These are phyloP conservation scores for Aureobasidium sp. DNA, from an alignment of 2,329 filamentous ascomycete genomes.

Conservation along the genomic window DNA sequence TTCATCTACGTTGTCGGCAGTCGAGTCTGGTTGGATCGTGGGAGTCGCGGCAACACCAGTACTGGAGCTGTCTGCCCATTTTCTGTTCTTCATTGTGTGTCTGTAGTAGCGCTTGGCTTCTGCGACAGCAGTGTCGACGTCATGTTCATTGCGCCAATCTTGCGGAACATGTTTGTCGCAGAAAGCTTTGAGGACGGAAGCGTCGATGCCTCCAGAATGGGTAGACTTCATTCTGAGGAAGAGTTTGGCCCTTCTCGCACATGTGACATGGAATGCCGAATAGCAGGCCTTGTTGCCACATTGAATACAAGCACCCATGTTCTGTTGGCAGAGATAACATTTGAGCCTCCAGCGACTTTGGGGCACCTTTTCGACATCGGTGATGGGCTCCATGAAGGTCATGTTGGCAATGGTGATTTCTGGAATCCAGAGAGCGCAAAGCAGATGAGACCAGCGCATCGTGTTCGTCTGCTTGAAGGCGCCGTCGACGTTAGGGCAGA, in stretches of 20 bases:
- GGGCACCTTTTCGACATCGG: constrained; percentile 95
- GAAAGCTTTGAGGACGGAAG: constrained; percentile 82
- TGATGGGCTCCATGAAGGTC: constrained; percentile 96
- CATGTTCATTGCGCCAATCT: constrained; percentile 82
- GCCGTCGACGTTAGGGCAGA: constrained; percentile 94
- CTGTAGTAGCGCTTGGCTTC: constrained; percentile 87
- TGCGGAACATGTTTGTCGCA: constrained; percentile 90
- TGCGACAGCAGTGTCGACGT: constrained; percentile 70
- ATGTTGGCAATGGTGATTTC: constrained; percentile 93
- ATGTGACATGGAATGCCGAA: constrained; percentile 94
- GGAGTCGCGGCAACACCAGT: constrained; percentile 71
- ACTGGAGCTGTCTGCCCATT: constrained; percentile 87
- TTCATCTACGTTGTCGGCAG: constrained; percentile 39
- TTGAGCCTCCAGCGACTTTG: constrained; percentile 87
- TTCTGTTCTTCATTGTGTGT: constrained; percentile 76
- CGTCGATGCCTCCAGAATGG: constrained; percentile 71
- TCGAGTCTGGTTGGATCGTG: constrained; percentile 42
- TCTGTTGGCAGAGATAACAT: constrained; percentile 95
- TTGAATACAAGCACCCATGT: constrained; percentile 97
- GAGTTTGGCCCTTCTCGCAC: constrained; percentile 76
- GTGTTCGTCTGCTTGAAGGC: constrained; percentile 98
- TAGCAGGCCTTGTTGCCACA: constrained; percentile 98
- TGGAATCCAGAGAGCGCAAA: constrained; percentile 98
- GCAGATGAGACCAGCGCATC: constrained; percentile 91
- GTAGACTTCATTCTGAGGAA: constrained; percentile 96